Percentiles rank a stretch among this genome's conserved stretches.
Evolutionary conservation across 1,139 yeast species (phyloP).

Genomic region (Pichia sp.): DNA sequence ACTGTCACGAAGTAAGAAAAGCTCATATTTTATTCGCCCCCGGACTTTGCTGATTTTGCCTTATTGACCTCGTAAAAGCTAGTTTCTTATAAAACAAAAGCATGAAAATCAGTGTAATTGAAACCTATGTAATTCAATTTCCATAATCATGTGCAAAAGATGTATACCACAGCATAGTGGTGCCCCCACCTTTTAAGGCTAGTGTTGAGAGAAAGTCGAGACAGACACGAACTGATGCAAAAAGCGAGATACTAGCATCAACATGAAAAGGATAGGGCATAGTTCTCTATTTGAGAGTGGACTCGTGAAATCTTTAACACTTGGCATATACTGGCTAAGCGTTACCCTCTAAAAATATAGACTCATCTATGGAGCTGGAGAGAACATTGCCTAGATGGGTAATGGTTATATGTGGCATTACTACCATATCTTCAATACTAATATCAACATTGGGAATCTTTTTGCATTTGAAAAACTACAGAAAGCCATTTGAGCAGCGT

Average conservation of each 20-base stretch:
- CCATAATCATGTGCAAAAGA: too few species aligned
- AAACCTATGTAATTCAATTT: too few species aligned
- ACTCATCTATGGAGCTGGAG: constrained; percentile 8
- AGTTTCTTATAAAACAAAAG: too few species aligned
- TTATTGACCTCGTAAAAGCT: too few species aligned
- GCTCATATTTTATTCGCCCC: too few species aligned
- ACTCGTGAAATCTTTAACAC: background rate
- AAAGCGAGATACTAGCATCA: background rate
- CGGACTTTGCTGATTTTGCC: too few species aligned
- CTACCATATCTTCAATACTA: constrained; percentile 32
- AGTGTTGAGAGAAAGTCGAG: background rate
- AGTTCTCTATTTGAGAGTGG: background rate
- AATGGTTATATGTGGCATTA: constrained; percentile 30
- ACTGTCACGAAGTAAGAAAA: too few species aligned
- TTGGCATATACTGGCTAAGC: background rate
- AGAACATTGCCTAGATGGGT: constrained; percentile 24
- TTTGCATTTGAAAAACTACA: constrained; percentile 60
- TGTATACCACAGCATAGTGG: too few species aligned
- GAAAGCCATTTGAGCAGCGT: constrained; percentile 87
- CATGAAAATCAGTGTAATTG: too few species aligned
- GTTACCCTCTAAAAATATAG: background rate
- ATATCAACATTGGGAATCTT: constrained; percentile 46
- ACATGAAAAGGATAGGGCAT: background rate
- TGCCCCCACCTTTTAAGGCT: too few species aligned
- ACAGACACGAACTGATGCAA: background rate